These are phyloP conservation scores for Scutellaria galericulata DNA, from an alignment of 257 asterid species.

Conservation along the genomic window DNA sequence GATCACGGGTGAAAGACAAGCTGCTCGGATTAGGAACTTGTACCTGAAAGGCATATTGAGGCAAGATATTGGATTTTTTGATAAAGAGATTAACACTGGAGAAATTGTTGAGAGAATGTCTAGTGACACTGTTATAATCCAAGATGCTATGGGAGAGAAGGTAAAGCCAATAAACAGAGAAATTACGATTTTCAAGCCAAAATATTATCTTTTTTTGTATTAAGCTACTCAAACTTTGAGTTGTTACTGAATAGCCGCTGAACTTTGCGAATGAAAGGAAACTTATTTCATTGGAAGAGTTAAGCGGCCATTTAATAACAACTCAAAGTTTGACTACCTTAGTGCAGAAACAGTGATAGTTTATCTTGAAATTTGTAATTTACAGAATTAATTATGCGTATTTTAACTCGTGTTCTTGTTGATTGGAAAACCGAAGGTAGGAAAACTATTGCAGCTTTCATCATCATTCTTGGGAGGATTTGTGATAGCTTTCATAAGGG, in stretches of 20 bases:
- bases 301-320: too few species aligned
- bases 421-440: slow-evolving; percentile 47
- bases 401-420: neutral
- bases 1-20: slow-evolving; percentile 76
- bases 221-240: neutral
- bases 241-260: too few species aligned
- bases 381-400: neutral
- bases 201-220: too few species aligned
- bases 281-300: too few species aligned
- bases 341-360: too few species aligned
- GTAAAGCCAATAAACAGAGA: slow-evolving; percentile 29
- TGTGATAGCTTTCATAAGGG: slow-evolving; percentile 55
- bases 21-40: slow-evolving; percentile 57
- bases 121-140: slow-evolving; percentile 52
- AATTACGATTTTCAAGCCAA: too few species aligned
- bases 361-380: too few species aligned
- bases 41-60: slow-evolving; percentile 57
- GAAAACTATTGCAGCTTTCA: slow-evolving; percentile 60
- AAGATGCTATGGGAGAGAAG: slow-evolving; percentile 82
- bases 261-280: too few species aligned
- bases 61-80: slow-evolving; percentile 71
- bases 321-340: too few species aligned
- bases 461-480: slow-evolving; percentile 65
- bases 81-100: slow-evolving; percentile 61
- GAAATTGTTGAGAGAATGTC: slow-evolving; percentile 60